Conservation (phyloP, 495 filamentous ascomycete genomes). For the Bacidia gigantensis region DNA sequence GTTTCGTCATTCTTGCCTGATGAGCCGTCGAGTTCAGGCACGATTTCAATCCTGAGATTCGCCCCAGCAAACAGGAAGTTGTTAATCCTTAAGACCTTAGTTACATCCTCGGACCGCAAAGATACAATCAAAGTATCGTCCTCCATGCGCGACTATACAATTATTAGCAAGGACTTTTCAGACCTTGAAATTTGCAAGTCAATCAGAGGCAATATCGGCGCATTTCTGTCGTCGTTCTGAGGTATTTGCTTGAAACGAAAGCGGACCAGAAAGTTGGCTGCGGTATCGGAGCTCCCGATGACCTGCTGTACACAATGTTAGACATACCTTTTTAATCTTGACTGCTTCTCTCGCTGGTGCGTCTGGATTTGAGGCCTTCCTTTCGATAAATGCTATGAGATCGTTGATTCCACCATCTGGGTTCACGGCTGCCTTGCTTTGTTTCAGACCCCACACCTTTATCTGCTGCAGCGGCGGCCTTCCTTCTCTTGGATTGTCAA, state of each 20-base stretch:
- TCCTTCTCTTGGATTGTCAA: slow-evolving; percentile 19
- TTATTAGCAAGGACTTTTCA: slow-evolving; percentile 54
- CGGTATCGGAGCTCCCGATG: slow-evolving; percentile 25
- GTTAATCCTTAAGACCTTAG: slow-evolving; percentile 47
- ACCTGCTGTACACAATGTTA: slow-evolving; percentile 35
- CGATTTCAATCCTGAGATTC: slow-evolving; percentile 36
- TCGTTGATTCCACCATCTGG: slow-evolving; percentile 56
- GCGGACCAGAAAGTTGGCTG: slow-evolving; percentile 34
- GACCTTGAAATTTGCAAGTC: slow-evolving; percentile 36
- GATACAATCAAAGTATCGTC: slow-evolving; percentile 56
- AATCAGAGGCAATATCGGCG: slow-evolving; percentile 29
- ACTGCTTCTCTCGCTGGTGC: slow-evolving; percentile 40
- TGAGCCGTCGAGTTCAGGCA: slow-evolving; percentile 17
- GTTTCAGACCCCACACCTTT: slow-evolving; percentile 54
- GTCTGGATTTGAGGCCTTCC: slow-evolving; percentile 45
- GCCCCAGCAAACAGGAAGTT: slow-evolving; percentile 51
- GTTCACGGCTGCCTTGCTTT: slow-evolving; percentile 60
- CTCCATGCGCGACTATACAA: slow-evolving; percentile 54
- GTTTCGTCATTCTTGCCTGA: slow-evolving; percentile 23
- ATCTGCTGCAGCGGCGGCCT: slow-evolving; percentile 23
- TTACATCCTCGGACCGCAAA: slow-evolving; percentile 47
- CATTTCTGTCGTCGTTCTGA: slow-evolving; percentile 43
- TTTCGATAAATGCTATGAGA: slow-evolving; percentile 67
- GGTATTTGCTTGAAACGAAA: slow-evolving; percentile 44
- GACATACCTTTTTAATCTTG: slow-evolving; percentile 76